phyloP scores from a whole-genome alignment of 2,329 filamentous ascomycete genomes.

The Colletotrichum sp. region DNA sequence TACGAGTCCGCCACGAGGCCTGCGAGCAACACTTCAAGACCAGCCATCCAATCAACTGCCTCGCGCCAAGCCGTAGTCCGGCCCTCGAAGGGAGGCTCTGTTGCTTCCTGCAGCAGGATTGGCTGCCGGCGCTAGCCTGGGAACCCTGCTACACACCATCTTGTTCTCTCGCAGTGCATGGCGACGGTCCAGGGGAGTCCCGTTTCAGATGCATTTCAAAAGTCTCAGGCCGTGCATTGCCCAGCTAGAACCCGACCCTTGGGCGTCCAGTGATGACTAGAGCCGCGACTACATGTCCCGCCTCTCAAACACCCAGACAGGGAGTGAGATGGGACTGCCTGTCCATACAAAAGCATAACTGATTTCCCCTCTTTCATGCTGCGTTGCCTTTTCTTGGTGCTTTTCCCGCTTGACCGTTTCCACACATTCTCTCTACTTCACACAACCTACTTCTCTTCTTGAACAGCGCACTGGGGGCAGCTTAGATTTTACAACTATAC shows the following conservation, averaged over 20 bases:
- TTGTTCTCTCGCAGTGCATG: conserved; percentile 23
- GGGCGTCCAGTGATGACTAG: conserved; percentile 13
- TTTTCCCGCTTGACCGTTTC: conserved; percentile 7
- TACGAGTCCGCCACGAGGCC: conserved; percentile 6
- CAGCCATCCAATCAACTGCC: neutral
- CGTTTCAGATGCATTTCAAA: conserved; percentile 41
- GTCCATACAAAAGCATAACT: conserved; percentile 18
- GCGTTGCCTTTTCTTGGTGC: conserved; percentile 15
- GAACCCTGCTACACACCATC: conserved; percentile 19
- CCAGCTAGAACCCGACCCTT: conserved; percentile 5
- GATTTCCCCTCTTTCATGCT: conserved; percentile 18
- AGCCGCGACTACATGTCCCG: conserved; percentile 16
- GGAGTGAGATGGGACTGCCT: conserved; percentile 15
- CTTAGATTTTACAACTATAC: conserved; percentile 4
- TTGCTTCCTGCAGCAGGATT: conserved; percentile 15
- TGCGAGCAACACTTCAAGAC: neutral
- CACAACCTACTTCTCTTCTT: conserved; percentile 9
- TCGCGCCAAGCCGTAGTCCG: conserved; percentile 1
- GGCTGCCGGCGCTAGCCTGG: conserved; percentile 2
- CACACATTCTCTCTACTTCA: neutral
- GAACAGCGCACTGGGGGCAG: conserved; percentile 21
- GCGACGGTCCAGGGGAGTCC: conserved; percentile 28
- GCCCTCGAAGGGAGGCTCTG: conserved; percentile 6
- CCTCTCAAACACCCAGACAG: conserved; percentile 15
- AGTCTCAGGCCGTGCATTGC: conserved; percentile 24